Evolutionary conservation across 176 grass and related monocot genomes (phyloP).

Genomic region (Eleusine indica): DNA sequence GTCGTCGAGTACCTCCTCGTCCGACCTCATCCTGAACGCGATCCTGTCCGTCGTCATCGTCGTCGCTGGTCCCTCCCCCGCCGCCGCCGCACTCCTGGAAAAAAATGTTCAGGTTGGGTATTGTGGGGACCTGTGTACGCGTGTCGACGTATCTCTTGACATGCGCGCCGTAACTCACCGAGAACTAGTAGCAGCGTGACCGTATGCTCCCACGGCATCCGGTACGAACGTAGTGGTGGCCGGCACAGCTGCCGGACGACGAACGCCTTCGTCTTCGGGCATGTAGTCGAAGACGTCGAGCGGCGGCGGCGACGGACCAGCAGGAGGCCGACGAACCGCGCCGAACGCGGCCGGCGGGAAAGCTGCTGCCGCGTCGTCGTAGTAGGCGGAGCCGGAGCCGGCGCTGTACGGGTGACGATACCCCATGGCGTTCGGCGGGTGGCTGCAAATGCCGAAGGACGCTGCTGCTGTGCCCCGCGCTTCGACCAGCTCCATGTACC

Average conservation of each 20-base stretch:
- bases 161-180: too few relatives aligned
- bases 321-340: background rate
- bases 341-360: too few relatives aligned
- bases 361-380: too few relatives aligned
- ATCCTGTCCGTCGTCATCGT: constrained; percentile 58
- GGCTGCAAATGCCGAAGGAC: background rate
- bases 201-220: background rate
- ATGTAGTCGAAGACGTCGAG: constrained; percentile 49
- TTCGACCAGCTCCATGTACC: constrained; percentile 21
- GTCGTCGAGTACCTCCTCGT: constrained; percentile 74
- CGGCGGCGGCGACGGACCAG: background rate
- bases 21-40: constrained; percentile 84
- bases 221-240: constrained; percentile 1
- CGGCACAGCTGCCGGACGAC: too few relatives aligned
- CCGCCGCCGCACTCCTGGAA: constrained; percentile 22
- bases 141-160: too few relatives aligned
- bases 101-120: too few relatives aligned
- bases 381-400: background rate
- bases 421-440: constrained; percentile 28
- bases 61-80: background rate
- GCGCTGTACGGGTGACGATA: constrained; percentile 2
- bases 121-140: too few relatives aligned
- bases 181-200: background rate
- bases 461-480: background rate
- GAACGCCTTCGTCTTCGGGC: background rate